Base-by-base conservation (phyloP, 495 filamentous ascomycete genomes). In the Podospora appendiculata region DNA sequence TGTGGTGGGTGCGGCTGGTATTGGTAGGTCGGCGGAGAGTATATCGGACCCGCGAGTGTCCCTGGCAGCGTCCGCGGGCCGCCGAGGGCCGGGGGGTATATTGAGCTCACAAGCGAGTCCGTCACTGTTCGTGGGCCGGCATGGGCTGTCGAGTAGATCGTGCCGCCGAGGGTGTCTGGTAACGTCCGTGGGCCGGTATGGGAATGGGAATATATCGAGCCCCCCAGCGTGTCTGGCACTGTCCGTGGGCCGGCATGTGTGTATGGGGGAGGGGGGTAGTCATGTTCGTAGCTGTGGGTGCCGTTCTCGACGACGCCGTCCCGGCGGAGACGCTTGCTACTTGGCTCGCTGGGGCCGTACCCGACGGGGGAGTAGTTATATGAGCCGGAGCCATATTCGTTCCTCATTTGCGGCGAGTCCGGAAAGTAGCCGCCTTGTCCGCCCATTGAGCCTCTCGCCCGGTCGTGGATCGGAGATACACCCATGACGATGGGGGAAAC, bases 101-200 rank as follows among this genome's bases (percentile, higher is more conserved):
- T 44, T 8, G 59, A 58, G 8, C 38, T 14, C 34, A 17, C 18
- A 17, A 45, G 16, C 10, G 49, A 40, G 13, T 61, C 61, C 0
- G 61, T 58, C 6, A 64, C 47, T 11, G 61, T 64, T 41, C 61
- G 58, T 32, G 61, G 61, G 17, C 54, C 58, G 10, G 60, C 49
- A 4, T 57, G 54, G 25, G 25, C 25, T 2, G 45, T n/a, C n/a
- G 35, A 7, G 47, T 39, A 48, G 7, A 48, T 41, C 6, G 36
- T 1, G 25, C 25, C 32, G 12, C 8, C 32, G n/a, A 42, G 16
- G 43, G 32, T 14, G 43, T 32, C 16, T 41, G 47, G 17, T 57
- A 45, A 52, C 18, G n/a, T 19, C 45, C 2, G 52, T 45, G 1
- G 56, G 52, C 39, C 51, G 39, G n/a, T 40, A 35, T 18, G 51